Evolutionary conservation across 1,284 basidiomycete genomes (phyloP).

Genomic region (Psilocybe mexicana): DNA sequence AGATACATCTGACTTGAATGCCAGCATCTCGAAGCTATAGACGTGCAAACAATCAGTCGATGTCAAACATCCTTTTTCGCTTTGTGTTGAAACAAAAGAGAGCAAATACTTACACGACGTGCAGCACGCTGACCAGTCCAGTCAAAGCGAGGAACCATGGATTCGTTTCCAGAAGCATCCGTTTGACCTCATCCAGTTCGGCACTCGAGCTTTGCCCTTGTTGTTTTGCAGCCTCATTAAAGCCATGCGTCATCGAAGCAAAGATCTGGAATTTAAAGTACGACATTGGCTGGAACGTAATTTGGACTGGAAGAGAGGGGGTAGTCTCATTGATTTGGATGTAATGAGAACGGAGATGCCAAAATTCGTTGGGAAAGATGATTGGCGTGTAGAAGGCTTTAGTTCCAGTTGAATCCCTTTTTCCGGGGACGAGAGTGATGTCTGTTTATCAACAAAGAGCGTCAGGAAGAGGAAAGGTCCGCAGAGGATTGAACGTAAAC

Average conservation of each 20-base stretch:
- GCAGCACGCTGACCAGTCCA: constrained; percentile 81
- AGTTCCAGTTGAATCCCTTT: constrained; percentile 61
- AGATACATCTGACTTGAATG: constrained; percentile 91
- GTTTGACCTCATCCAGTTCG: constrained; percentile 91
- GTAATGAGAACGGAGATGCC: constrained; percentile 82
- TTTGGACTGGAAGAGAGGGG: constrained; percentile 70
- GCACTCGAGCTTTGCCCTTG: constrained; percentile 61
- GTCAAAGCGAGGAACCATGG: constrained; percentile 87
- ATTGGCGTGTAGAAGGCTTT: constrained; percentile 82
- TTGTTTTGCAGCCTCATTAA: constrained; percentile 79
- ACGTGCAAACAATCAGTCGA: background rate
- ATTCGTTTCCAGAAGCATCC: constrained; percentile 93
- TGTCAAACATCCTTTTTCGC: background rate
- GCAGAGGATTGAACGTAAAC: constrained; percentile 27
- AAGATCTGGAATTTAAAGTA: constrained; percentile 87
- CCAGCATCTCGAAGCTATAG: constrained; percentile 86
- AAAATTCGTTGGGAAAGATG: constrained; percentile 94
- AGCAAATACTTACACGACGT: constrained; percentile 68
- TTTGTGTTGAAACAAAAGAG: background rate
- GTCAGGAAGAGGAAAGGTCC: constrained; percentile 8
- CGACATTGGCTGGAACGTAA: constrained; percentile 85
- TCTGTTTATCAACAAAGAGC: constrained; percentile 40
- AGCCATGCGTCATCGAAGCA: constrained; percentile 77
- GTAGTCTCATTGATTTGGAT: constrained; percentile 81
- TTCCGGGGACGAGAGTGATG: constrained; percentile 55